Evolutionary conservation across 1,284 basidiomycete species (phyloP), one percentile per base, ranked within the genome.

Genomic region (Lentinus polychrous): DNA sequence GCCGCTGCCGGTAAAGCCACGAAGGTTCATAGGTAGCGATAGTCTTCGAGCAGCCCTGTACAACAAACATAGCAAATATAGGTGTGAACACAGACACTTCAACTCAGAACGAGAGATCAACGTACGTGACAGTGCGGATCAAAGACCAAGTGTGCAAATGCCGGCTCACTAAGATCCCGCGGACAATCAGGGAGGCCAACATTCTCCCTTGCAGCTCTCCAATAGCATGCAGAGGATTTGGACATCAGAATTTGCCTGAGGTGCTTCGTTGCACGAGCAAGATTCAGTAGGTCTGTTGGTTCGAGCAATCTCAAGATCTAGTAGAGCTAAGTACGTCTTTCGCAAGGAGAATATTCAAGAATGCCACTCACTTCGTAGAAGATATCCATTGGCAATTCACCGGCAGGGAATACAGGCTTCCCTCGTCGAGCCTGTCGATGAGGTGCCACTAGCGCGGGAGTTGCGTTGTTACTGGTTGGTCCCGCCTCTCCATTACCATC

Each of bases 131-230:
- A 57, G 42, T 54, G 41, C 14, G 41, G 36, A 23, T 46, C 44
- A 32, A 56, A 55, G 41, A 50, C 10, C 6, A 57, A 41, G 27
- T 53, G 49, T 1, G 53, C 55, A 39, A 53, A 57, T 7, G 33
- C 53, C 8, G 56, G 55, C 37, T 54, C 51, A 18, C 42, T 52
- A 14, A 57, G 34, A 32, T 54, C 52, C n/a, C 43, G 45, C 2
- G 56, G 56, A 37, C 56, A 57, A 11, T 52, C 45, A 20, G 56
- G 56, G 18, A 57, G 41, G n/a, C 41, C 49, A 20, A 49, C 36
- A 24, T 48, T 50, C 10, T 15, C 14, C 11, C 52, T 23, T 5
- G 53, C 52, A 2, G 49, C 42, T 17, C 46, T 50, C 56, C 55
- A 57, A 17, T 50, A 47, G 14, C 31, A 39, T 20, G 35, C 15